phyloP scores from a whole-genome alignment of 192 early-diverging fungal genomes.

The Mortierella hygrophila region DNA sequence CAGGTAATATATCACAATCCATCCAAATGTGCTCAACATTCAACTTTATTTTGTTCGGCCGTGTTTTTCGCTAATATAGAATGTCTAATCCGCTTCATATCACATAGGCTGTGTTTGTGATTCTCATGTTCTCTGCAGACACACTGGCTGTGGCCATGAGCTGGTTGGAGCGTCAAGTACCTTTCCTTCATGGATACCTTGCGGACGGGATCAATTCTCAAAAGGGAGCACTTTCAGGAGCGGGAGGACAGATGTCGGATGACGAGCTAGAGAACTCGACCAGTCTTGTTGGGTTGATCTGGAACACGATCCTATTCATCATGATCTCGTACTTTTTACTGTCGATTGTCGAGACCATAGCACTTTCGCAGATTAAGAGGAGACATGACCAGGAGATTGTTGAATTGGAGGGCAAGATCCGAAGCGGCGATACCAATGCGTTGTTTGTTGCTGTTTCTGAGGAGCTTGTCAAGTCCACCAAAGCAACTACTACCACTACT shows the following conservation, averaged over 20 bases:
- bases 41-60: neutral
- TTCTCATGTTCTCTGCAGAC: slow-evolving; percentile 86
- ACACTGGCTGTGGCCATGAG: slow-evolving; percentile 71
- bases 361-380: slow-evolving; percentile 77
- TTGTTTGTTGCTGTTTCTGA: slow-evolving; percentile 38
- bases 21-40: neutral
- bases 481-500: neutral
- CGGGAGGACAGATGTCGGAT: slow-evolving; percentile 16
- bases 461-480: slow-evolving; percentile 27
- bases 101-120: slow-evolving; percentile 78
- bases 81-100: neutral
- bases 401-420: slow-evolving; percentile 51
- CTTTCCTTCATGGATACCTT: slow-evolving; percentile 67
- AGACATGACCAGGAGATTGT: slow-evolving; percentile 60
- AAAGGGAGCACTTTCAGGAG: slow-evolving; percentile 29
- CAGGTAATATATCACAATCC: slow-evolving; percentile 64
- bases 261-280: slow-evolving; percentile 53
- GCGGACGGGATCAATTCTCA: slow-evolving; percentile 48
- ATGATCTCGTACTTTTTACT: slow-evolving; percentile 91
- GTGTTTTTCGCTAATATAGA: slow-evolving; percentile 12
- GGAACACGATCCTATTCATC: slow-evolving; percentile 83
- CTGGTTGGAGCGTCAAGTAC: slow-evolving; percentile 65
- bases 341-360: slow-evolving; percentile 87
- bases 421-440: slow-evolving; percentile 38
- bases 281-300: slow-evolving; percentile 72